Evolutionary conservation across 306 rosid species (phyloP).

Genomic region (Castanea sativa): DNA sequence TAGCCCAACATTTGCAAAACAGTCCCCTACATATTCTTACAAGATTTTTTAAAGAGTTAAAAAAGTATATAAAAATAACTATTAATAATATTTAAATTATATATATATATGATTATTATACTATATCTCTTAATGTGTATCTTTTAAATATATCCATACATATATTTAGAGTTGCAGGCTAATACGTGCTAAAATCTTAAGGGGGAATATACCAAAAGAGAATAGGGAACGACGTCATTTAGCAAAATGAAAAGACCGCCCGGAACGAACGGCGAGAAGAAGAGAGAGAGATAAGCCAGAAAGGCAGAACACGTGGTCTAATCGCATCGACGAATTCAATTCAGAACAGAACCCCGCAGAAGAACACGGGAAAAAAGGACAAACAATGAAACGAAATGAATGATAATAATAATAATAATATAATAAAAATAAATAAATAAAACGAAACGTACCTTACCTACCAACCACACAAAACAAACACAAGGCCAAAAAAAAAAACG

Average conservation of each 20-base stretch:
- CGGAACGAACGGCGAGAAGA: not conserved
- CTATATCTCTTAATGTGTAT: too few relatives aligned
- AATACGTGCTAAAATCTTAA: too few relatives aligned
- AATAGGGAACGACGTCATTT: not conserved
- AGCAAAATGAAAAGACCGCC: not conserved
- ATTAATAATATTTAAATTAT: too few relatives aligned
- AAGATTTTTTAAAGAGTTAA: too few relatives aligned
- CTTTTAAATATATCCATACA: too few relatives aligned
- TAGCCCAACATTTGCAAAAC: too few relatives aligned
- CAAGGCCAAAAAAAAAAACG: slow-evolving; percentile 27
- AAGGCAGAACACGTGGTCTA: slow-evolving; percentile 14
- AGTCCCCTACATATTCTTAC: too few relatives aligned
- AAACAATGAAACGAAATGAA: not conserved
- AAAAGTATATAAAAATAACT: too few relatives aligned
- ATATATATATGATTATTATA: too few relatives aligned
- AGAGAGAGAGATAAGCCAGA: not conserved
- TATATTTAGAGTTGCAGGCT: too few relatives aligned
- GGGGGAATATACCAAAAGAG: too few relatives aligned
- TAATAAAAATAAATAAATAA: not conserved
- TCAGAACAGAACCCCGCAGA: not conserved
- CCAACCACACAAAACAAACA: not conserved
- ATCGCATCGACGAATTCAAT: not conserved
- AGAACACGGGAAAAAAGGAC: not conserved
- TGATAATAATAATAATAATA: not conserved
- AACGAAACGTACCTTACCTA: too few relatives aligned